Percentiles rank a stretch among this genome's conserved stretches.
phyloP scores from a whole-genome alignment of 2,329 filamentous ascomycete genomes.

The Aspergillus latus region DNA sequence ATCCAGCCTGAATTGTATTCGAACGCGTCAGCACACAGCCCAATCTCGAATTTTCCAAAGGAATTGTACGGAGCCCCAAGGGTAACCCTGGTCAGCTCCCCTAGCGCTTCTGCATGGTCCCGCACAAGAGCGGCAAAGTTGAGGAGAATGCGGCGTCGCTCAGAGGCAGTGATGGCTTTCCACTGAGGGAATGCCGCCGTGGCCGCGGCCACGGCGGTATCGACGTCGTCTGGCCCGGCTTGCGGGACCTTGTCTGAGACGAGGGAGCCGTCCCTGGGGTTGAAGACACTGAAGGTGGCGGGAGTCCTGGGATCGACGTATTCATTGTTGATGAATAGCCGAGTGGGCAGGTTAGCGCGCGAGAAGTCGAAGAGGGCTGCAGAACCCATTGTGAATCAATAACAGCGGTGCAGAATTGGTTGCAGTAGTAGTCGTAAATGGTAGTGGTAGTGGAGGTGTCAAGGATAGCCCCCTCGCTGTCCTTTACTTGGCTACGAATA shows the following conservation, averaged over 20 bases:
- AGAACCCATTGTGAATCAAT: background rate
- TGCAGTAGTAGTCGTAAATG: no score
- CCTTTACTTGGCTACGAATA: no score
- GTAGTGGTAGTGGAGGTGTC: no score
- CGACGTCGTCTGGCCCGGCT: conserved; percentile 49
- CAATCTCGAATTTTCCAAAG: conserved; percentile 49
- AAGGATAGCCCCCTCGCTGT: no score
- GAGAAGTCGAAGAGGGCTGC: background rate
- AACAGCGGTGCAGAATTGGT: background rate
- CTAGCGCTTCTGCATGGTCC: conserved; percentile 35
- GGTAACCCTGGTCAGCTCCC: conserved; percentile 47
- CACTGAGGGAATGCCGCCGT: conserved; percentile 49
- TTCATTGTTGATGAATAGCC: conserved; percentile 15
- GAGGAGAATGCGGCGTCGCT: conserved; percentile 44
- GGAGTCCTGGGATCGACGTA: background rate
- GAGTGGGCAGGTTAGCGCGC: background rate
- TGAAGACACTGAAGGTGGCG: conserved; percentile 10
- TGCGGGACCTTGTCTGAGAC: conserved; percentile 51
- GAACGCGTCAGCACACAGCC: conserved; percentile 17
- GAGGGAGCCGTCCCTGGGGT: conserved; percentile 51
- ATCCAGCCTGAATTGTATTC: conserved; percentile 15
- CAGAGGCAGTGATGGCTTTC: conserved; percentile 38
- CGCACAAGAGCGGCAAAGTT: conserved; percentile 50
- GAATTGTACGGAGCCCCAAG: conserved; percentile 44
- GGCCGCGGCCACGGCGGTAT: conserved; percentile 51